phyloP scores from a whole-genome alignment of 768 basidiomycete genomes.

The Panaeolus cyanescens region DNA sequence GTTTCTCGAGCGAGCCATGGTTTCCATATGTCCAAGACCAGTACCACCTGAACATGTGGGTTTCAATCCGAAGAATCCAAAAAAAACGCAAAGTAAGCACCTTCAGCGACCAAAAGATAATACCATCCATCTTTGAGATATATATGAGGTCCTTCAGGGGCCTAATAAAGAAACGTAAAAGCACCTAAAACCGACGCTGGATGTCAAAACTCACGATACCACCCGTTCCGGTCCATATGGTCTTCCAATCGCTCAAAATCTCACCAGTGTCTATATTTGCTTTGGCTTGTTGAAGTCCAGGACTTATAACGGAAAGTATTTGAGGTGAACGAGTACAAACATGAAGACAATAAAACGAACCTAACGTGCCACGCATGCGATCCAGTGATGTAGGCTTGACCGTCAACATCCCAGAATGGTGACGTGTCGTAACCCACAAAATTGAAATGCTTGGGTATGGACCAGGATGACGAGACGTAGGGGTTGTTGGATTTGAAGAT shows the following conservation, averaged over 20 bases:
- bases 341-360: neutral
- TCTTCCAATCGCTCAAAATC: conserved; percentile 14
- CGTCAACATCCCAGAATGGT: conserved; percentile 32
- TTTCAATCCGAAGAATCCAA: neutral
- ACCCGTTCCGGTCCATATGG: conserved; percentile 27
- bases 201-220: conserved; percentile 12
- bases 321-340: neutral
- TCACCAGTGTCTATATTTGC: conserved; percentile 23
- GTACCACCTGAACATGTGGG: conserved; percentile 22
- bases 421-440: conserved; percentile 35
- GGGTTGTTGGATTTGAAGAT: conserved; percentile 22
- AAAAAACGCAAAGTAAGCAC: conserved; percentile 9
- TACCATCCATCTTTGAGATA: conserved; percentile 29
- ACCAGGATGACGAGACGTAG: conserved; percentile 25
- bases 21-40: conserved; percentile 19
- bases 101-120: conserved; percentile 39
- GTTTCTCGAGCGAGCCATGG: conserved; percentile 29
- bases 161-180: conserved; percentile 11
- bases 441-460: conserved; percentile 30
- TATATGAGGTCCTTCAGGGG: conserved; percentile 28
- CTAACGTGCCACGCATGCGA: conserved; percentile 24
- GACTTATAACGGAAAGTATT: conserved; percentile 11
- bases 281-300: conserved; percentile 22
- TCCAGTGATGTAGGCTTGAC: conserved; percentile 31
- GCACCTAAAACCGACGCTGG: too few relatives aligned